Conservation (phyloP, 192 early-diverging fungal species). For the Coemansia sp. region DNA sequence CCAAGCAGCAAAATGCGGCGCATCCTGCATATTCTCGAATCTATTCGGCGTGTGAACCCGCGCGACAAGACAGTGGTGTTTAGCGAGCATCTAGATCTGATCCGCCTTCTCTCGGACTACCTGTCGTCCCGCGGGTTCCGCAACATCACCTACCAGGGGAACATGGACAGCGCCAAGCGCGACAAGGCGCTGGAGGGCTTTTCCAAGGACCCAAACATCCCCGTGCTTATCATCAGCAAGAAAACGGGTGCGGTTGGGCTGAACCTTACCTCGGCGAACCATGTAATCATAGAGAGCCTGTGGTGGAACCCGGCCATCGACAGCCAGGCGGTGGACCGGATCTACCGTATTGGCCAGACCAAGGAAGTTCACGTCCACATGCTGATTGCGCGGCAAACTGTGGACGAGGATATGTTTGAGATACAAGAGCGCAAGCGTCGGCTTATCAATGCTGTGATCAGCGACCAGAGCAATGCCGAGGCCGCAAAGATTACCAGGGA, state of each 20-base stretch:
- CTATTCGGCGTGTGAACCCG: too few relatives aligned
- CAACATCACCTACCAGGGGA: conserved; percentile 39
- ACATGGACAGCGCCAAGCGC: conserved; percentile 31
- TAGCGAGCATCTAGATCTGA: neutral
- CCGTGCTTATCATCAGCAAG: conserved; percentile 59
- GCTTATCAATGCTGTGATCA: conserved; percentile 12
- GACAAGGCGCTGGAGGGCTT: conserved; percentile 42
- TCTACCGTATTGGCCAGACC: conserved; percentile 92
- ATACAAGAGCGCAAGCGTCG: conserved; percentile 17
- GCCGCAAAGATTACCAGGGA: neutral
- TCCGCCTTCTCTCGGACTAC: neutral
- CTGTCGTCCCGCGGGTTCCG: neutral
- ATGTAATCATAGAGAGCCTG: conserved; percentile 69
- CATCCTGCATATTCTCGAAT: neutral
- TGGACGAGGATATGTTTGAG: conserved; percentile 62
- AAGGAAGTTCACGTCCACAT: conserved; percentile 90
- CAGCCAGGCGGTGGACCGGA: conserved; percentile 84
- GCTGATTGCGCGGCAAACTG: conserved; percentile 81
- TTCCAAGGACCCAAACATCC: conserved; percentile 10
- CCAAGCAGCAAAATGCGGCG: neutral
- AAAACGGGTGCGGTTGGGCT: conserved; percentile 69
- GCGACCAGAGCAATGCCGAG: neutral
- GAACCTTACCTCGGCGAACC: conserved; percentile 62
- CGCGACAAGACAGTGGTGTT: neutral
- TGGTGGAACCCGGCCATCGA: conserved; percentile 96